Evolutionary conservation across 768 basidiomycete genomes (phyloP).

Genomic region (Sporobolomyces roseus): DNA sequence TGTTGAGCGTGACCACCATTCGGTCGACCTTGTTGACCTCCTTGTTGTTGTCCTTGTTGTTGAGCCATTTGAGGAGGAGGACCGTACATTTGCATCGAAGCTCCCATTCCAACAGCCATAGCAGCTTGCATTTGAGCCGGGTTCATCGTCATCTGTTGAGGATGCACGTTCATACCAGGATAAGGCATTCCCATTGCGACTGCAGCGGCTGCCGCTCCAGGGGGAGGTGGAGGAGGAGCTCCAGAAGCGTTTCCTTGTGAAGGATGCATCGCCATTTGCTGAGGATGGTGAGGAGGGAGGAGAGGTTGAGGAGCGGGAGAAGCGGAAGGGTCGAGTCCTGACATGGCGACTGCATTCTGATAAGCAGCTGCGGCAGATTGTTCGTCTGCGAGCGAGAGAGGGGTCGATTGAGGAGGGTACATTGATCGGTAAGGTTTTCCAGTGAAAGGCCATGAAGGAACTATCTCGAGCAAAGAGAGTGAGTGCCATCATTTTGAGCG

Average conservation of each 20-base stretch:
- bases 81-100: neutral
- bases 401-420: conserved; percentile 56
- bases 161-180: conserved; percentile 6
- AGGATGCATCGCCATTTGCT: conserved; percentile 5
- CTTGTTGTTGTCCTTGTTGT: neutral
- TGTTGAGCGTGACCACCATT: neutral
- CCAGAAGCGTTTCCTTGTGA: neutral
- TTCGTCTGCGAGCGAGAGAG: conserved; percentile 2
- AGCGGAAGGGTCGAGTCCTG: conserved; percentile 13
- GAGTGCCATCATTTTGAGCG: neutral
- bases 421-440: conserved; percentile 79
- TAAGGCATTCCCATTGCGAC: conserved; percentile 10
- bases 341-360: conserved; percentile 16
- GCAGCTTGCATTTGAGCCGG: neutral
- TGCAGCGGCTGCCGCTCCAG: neutral
- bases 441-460: conserved; percentile 76
- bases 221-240: conserved; percentile 1
- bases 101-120: neutral
- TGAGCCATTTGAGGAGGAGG: neutral
- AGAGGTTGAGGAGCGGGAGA: conserved; percentile 2
- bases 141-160: conserved; percentile 12
- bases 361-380: conserved; percentile 19
- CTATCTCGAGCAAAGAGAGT: conserved; percentile 45
- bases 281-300: neutral
- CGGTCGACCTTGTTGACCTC: neutral